These are phyloP conservation scores for Neopestalotiopsis rosae DNA, from an alignment of 2,329 filamentous ascomycete species.

Conservation along the genomic window DNA sequence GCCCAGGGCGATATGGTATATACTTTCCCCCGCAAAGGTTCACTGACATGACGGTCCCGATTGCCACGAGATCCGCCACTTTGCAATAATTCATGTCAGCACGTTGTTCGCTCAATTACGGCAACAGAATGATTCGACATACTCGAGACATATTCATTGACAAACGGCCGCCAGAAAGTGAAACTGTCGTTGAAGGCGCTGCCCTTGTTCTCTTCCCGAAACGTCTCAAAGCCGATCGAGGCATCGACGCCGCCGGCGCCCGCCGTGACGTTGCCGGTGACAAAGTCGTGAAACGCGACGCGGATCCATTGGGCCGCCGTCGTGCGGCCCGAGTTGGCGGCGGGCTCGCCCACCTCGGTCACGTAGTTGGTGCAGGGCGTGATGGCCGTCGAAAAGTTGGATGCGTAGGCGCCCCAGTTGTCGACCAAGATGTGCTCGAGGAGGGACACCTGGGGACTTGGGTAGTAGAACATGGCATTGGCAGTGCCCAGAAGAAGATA, in stretches of 20 bases:
- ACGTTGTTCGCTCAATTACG: neutral
- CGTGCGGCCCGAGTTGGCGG: slow-evolving; percentile 30
- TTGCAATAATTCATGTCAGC: neutral
- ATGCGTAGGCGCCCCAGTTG: slow-evolving; percentile 32
- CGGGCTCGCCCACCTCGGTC: slow-evolving; percentile 27
- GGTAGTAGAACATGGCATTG: slow-evolving; percentile 33
- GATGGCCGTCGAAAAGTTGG: slow-evolving; percentile 34
- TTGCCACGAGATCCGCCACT: slow-evolving; percentile 36
- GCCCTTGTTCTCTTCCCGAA: slow-evolving; percentile 32
- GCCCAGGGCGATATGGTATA: slow-evolving; percentile 34
- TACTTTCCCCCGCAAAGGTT: slow-evolving; percentile 32
- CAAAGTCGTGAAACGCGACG: slow-evolving; percentile 35
- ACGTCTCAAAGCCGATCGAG: slow-evolving; percentile 36
- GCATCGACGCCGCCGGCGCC: slow-evolving; percentile 37
- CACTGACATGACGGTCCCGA: slow-evolving; percentile 36
- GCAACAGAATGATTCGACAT: neutral
- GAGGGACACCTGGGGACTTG: slow-evolving; percentile 25
- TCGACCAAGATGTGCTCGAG: slow-evolving; percentile 34
- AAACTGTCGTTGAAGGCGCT: slow-evolving; percentile 36
- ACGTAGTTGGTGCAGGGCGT: slow-evolving; percentile 34
- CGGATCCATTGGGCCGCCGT: slow-evolving; percentile 30
- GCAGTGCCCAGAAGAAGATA: neutral
- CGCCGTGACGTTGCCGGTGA: slow-evolving; percentile 29
- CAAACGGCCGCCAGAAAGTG: slow-evolving; percentile 27
- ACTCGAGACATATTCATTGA: slow-evolving; percentile 33